Evolutionary conservation across 2,329 filamentous ascomycete species (phyloP).

Genomic region (Polychaeton citri): DNA sequence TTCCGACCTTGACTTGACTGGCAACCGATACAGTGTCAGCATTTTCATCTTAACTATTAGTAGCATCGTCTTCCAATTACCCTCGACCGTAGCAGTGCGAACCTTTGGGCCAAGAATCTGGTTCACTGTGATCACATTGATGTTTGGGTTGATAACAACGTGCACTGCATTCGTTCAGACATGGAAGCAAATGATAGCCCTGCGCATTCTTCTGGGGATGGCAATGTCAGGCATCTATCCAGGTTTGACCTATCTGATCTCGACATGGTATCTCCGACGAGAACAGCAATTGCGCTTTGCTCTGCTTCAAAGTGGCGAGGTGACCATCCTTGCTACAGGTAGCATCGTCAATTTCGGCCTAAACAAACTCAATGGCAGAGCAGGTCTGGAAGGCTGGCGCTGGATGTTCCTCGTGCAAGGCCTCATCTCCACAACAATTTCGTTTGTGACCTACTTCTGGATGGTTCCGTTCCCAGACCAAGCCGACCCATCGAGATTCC

Average conservation of each 20-base stretch:
- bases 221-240: slow-evolving; percentile 45
- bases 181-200: slow-evolving; percentile 56
- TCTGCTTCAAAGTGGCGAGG: slow-evolving; percentile 50
- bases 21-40: slow-evolving; percentile 53
- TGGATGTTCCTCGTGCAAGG: slow-evolving; percentile 60
- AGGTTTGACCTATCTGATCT: slow-evolving; percentile 38
- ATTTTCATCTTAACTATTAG: slow-evolving; percentile 64
- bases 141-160: slow-evolving; percentile 52
- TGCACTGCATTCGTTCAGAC: slow-evolving; percentile 54
- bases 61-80: slow-evolving; percentile 54
- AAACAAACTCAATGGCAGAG: slow-evolving; percentile 46
- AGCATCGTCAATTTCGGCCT: slow-evolving; percentile 56
- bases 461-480: slow-evolving; percentile 58
- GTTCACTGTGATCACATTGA: slow-evolving; percentile 46
- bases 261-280: slow-evolving; percentile 47
- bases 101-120: slow-evolving; percentile 50
- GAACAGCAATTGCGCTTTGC: slow-evolving; percentile 56
- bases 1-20: slow-evolving; percentile 47
- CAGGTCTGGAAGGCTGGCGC: slow-evolving; percentile 48
- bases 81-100: slow-evolving; percentile 53
- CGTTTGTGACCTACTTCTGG: slow-evolving; percentile 53
- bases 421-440: slow-evolving; percentile 43
- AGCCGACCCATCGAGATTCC: slow-evolving; percentile 38
- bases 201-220: slow-evolving; percentile 53
- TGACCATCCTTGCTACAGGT: slow-evolving; percentile 52